phyloP scores from a whole-genome alignment of 768 basidiomycete species.

The Trichaptum fuscoviolaceum region DNA sequence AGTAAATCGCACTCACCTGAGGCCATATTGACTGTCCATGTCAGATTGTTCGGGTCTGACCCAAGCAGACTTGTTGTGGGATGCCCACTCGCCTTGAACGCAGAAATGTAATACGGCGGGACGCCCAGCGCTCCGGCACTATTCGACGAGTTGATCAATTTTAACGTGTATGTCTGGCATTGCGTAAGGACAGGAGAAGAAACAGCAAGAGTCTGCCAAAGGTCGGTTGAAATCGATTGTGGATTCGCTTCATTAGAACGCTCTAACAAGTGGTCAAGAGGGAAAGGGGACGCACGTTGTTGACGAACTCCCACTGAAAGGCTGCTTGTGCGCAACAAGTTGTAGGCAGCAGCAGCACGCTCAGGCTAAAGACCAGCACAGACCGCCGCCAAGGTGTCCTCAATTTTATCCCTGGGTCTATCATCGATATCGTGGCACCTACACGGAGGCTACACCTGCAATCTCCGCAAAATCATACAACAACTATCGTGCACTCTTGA shows the following conservation, averaged over 20 bases:
- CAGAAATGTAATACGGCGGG: constrained; percentile 3
- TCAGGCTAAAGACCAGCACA: not conserved
- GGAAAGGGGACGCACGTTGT: constrained; percentile 2
- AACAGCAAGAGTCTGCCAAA: not conserved
- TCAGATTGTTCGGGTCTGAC: not conserved
- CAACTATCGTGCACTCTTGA: too few species aligned
- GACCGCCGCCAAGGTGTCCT: too few species aligned
- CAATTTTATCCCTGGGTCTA: not conserved
- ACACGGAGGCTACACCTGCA: too few species aligned
- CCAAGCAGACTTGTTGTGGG: not conserved
- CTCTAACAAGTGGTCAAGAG: not conserved
- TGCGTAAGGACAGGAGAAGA: not conserved
- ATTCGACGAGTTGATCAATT: not conserved
- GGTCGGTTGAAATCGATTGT: not conserved
- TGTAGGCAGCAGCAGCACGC: not conserved
- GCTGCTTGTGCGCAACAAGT: not conserved
- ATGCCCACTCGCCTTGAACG: not conserved
- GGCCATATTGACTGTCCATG: not conserved
- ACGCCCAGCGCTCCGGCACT: not conserved
- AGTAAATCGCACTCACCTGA: not conserved
- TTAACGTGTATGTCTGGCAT: not conserved
- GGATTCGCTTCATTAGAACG: not conserved
- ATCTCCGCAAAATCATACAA: too few species aligned
- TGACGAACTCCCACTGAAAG: not conserved
- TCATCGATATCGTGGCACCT: too few species aligned